These are phyloP conservation scores for Teratosphaeria gauchensis DNA, from an alignment of 2,329 filamentous ascomycete species.

Conservation along the genomic window DNA sequence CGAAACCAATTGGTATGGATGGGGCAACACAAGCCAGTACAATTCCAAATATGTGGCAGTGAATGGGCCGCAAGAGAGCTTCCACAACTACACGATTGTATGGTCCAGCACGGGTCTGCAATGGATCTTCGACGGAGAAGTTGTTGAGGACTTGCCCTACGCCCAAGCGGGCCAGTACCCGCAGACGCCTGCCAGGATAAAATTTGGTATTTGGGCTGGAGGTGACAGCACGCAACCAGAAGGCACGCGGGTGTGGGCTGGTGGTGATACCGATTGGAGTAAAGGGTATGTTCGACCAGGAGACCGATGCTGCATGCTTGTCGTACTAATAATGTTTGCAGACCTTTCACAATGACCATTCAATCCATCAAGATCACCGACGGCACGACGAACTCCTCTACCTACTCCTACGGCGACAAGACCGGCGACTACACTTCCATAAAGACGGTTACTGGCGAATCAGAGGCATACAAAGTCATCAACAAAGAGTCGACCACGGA, in stretches of 20 bases:
- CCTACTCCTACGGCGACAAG: slow-evolving; percentile 32
- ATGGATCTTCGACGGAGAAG: slow-evolving; percentile 59
- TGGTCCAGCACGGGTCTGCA: slow-evolving; percentile 60
- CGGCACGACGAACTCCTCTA: slow-evolving; percentile 24
- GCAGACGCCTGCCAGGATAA: slow-evolving; percentile 64
- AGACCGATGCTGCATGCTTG: not conserved
- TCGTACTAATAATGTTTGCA: slow-evolving; percentile 1
- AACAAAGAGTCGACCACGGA: slow-evolving; percentile 34
- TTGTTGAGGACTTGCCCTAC: slow-evolving; percentile 53
- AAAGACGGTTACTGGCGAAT: slow-evolving; percentile 28
- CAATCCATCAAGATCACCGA: slow-evolving; percentile 26
- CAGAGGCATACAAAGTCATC: slow-evolving; percentile 19
- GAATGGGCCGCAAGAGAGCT: slow-evolving; percentile 45
- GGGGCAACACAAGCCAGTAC: slow-evolving; percentile 54
- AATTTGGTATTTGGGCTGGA: slow-evolving; percentile 72
- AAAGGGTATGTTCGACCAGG: slow-evolving; percentile 15
- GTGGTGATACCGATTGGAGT: slow-evolving; percentile 25
- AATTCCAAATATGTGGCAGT: slow-evolving; percentile 55
- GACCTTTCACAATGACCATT: slow-evolving; percentile 28
- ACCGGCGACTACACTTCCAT: slow-evolving; percentile 36
- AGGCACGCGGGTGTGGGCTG: slow-evolving; percentile 31
- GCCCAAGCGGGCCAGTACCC: slow-evolving; percentile 42
- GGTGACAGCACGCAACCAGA: slow-evolving; percentile 62
- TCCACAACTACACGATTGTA: slow-evolving; percentile 60
- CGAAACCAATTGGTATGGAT: slow-evolving; percentile 68